Evolutionary conservation across 148 eudicot genomes (phyloP), one percentile per base, ranked within the genome.

Genomic region (Cornus suecica): DNA sequence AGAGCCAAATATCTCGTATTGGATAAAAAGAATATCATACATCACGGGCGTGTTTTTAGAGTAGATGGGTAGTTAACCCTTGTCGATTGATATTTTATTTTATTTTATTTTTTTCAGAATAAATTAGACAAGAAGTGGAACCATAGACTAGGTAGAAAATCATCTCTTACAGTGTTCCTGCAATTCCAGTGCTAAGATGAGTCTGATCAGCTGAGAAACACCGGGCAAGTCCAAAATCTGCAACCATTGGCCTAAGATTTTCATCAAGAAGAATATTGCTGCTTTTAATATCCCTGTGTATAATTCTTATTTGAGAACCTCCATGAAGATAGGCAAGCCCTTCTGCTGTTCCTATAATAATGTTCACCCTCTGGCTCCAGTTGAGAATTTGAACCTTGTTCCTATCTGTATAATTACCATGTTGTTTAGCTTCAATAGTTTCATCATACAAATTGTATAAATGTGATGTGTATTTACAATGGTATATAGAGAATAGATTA

Each of bases 251-350:
- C 25, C 48, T 70, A 71, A 85, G 79, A 69, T 85, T 82, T 62
- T 75, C 81, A 75, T 87, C 94, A 34, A 90, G 88, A 41, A 90
- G 84, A 62, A 90, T 77, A 77, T 90, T 90, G 83, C 90, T 84
- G 68, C 86, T 71, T 78, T 90, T 90, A 9, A 90, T 84, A 74
- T 90, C 89, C 61, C 94, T 85, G 79, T 94, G 98, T 32, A 94
- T 83, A 5, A 94, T 90, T 34, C 81, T 86, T 16, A 66, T 75
- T 22, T 82, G 80, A 13, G 83, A 80, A 52, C 92, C 97, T 69
- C 88, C 88, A 37, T 92, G 98, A 63, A 94, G 89, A 78, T 86
- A 87, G 8, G 82, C 83, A n/a, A 94, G 83, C 32, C 97, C 98
- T 76, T 88, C 86, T 6, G 94, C 94, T 25, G 88, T 86, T 68